These are phyloP conservation scores for Thalia dealbata DNA, from an alignment of 176 grass and related monocot species.

Conservation along the genomic window DNA sequence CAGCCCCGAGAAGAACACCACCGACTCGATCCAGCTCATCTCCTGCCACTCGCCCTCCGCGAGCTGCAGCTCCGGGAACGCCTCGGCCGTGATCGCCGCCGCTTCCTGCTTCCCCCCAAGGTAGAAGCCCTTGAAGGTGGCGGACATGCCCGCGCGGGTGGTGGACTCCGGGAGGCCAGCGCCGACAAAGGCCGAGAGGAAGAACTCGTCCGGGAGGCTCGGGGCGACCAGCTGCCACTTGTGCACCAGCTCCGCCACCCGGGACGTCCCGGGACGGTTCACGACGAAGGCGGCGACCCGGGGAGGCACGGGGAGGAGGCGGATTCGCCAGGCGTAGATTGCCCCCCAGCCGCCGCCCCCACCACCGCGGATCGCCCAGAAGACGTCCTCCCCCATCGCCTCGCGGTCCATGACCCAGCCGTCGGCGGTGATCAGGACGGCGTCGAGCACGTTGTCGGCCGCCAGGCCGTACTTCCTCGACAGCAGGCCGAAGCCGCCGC, in stretches of 20 bases:
- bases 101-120: conserved; percentile 33
- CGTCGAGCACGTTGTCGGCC: conserved; percentile 56
- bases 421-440: conserved; percentile 34
- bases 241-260: conserved; percentile 29
- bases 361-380: conserved; percentile 79
- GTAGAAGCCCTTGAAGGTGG: conserved; percentile 64
- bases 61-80: conserved; percentile 34
- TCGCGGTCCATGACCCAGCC: conserved; percentile 34
- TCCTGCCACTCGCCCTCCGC: conserved; percentile 21
- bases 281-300: conserved; percentile 47
- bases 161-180: conserved; percentile 26
- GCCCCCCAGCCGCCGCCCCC: conserved; percentile 66
- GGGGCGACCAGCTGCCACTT: conserved; percentile 56
- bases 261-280: conserved; percentile 23
- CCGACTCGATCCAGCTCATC: conserved; percentile 81
- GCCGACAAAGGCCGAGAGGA: conserved; percentile 62
- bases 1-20: conserved; percentile 50
- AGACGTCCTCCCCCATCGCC: conserved; percentile 53
- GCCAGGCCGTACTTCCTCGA: conserved; percentile 62
- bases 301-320: conserved; percentile 32
- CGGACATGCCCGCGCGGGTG: conserved; percentile 29
- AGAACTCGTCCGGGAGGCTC: conserved; percentile 67
- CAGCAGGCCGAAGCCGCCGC: conserved; percentile 66
- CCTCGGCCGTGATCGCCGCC: neutral
- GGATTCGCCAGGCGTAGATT: conserved; percentile 47